Evolutionary conservation across 1,284 basidiomycete genomes (phyloP).

Genomic region (Boletus calvinii): DNA sequence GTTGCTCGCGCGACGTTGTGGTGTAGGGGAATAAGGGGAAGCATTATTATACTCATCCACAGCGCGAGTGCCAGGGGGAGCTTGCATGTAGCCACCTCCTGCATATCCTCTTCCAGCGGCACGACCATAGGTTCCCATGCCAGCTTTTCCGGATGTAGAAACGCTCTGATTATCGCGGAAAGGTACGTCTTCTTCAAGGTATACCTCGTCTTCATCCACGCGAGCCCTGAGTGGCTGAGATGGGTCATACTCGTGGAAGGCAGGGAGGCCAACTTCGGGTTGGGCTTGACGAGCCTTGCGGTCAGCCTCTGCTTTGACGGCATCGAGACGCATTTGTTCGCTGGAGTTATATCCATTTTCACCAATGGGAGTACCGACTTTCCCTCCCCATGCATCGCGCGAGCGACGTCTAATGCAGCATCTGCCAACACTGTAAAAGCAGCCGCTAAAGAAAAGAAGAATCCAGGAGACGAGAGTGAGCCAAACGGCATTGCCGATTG

Average conservation of each 20-base stretch:
- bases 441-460: conserved; percentile 80
- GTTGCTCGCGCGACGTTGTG: conserved; percentile 44
- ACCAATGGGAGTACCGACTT: conserved; percentile 28
- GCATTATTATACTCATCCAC: conserved; percentile 70
- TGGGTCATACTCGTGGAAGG: conserved; percentile 64
- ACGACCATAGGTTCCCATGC: conserved; percentile 33
- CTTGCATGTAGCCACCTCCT: conserved; percentile 65
- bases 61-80: conserved; percentile 59
- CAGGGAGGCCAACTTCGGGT: conserved; percentile 68
- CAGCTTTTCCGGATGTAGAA: conserved; percentile 23
- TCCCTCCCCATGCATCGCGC: conserved; percentile 40
- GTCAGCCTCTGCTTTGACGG: conserved; percentile 79
- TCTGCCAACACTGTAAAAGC: conserved; percentile 77
- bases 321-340: conserved; percentile 73
- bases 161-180: conserved; percentile 36
- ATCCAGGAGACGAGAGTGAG: conserved; percentile 83
- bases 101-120: conserved; percentile 36
- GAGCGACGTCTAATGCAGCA: conserved; percentile 70
- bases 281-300: conserved; percentile 66
- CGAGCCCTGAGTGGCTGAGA: conserved; percentile 61
- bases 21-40: conserved; percentile 42
- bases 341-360: conserved; percentile 37
- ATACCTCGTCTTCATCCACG: conserved; percentile 56
- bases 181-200: conserved; percentile 43
- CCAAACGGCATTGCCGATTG: conserved; percentile 81